phyloP scores from a whole-genome alignment of 2,329 filamentous ascomycete genomes.

The Botryosphaeria agaves region DNA sequence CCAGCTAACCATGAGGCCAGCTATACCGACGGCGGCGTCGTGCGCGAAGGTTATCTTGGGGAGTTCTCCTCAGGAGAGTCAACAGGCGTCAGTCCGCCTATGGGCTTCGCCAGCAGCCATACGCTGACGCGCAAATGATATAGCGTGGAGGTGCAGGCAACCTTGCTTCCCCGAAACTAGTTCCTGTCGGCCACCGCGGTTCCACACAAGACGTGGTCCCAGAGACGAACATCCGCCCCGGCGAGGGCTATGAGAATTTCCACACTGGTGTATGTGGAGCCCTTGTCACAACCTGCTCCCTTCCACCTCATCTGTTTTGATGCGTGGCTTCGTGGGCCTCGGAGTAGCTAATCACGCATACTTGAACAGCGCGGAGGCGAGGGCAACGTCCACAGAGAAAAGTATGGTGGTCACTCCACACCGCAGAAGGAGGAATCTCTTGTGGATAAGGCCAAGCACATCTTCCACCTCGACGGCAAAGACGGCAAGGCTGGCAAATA shows the following conservation, averaged over 20 bases:
- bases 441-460: conserved; percentile 27
- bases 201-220: conserved; percentile 24
- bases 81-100: conserved; percentile 12
- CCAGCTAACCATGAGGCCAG: conserved; percentile 4
- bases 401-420: conserved; percentile 26
- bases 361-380: conserved; percentile 21
- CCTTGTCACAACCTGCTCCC: background rate
- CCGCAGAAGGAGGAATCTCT: conserved; percentile 17
- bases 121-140: background rate
- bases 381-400: conserved; percentile 30
- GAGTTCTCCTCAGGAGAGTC: conserved; percentile 19
- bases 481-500: background rate
- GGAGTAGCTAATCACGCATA: background rate
- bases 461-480: conserved; percentile 9
- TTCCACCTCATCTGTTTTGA: no score
- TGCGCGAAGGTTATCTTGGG: conserved; percentile 26
- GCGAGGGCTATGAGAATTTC: conserved; percentile 23
- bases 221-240: conserved; percentile 20
- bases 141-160: conserved; percentile 25
- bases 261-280: conserved; percentile 25
- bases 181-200: conserved; percentile 9
- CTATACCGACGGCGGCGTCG: conserved; percentile 27
- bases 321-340: no score
- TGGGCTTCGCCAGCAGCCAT: background rate
- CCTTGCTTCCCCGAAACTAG: conserved; percentile 18